These are phyloP conservation scores for Dendrobium huoshanense DNA, from an alignment of 106 monocot species.

Conservation along the genomic window DNA sequence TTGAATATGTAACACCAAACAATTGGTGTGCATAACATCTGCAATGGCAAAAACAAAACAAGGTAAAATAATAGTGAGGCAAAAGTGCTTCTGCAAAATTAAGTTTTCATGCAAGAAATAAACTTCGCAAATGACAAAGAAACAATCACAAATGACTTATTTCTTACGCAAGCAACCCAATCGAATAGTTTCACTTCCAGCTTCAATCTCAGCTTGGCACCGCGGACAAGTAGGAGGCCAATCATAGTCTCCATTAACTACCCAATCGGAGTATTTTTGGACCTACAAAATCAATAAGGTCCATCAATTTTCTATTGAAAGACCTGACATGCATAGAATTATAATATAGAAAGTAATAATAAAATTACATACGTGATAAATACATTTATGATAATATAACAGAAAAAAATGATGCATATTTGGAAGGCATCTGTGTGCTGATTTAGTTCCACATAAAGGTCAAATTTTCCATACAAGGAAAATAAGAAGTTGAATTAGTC, in stretches of 20 bases:
- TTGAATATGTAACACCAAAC: slow-evolving; percentile 56
- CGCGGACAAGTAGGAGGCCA: slow-evolving; percentile 79
- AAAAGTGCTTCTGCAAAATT: neutral
- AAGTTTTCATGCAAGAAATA: neutral
- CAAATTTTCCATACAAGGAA: too few relatives aligned
- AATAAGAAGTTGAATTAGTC: too few relatives aligned
- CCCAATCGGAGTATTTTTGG: slow-evolving; percentile 93
- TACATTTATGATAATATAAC: neutral
- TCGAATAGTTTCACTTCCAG: slow-evolving; percentile 61
- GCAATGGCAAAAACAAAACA: slow-evolving; percentile 12
- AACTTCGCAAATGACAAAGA: neutral
- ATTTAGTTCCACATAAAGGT: neutral
- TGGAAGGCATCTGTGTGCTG: neutral
- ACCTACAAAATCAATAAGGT: slow-evolving; percentile 9
- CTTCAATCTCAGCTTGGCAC: slow-evolving; percentile 61
- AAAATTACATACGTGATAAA: neutral
- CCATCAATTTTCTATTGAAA: neutral
- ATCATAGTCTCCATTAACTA: slow-evolving; percentile 91
- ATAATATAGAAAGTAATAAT: neutral
- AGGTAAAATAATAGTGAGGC: neutral
- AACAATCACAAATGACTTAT: neutral
- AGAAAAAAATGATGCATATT: neutral
- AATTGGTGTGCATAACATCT: slow-evolving; percentile 74
- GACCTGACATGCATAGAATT: neutral
- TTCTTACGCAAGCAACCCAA: slow-evolving; percentile 88